Evolutionary conservation across 2,329 filamentous ascomycete genomes (phyloP), one percentile per base, ranked within the genome.

Genomic region (Curvularia sp.): DNA sequence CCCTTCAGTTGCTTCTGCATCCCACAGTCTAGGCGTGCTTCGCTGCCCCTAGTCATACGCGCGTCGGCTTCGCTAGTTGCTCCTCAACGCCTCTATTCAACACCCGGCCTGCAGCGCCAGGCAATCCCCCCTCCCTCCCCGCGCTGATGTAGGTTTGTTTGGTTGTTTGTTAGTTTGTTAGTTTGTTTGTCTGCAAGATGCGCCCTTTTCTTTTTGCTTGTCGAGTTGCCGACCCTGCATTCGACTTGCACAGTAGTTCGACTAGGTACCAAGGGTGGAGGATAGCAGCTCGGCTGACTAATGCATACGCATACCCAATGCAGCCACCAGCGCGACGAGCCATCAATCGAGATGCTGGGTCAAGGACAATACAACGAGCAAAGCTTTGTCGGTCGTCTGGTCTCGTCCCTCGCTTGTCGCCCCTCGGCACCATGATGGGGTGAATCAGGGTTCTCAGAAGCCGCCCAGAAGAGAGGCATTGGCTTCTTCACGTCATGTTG

Each of bases 1-100:
- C 8, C 43, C n/a, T 46, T 10, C 45, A 42, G 32, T 53, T 34
- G 28, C 55, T 27, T 53, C 49, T 43, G 36, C 42, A 34, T 36
- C 15, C 23, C 42, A 30, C 13, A 13, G 34, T 34, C 30, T 30
- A 34, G 23, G 38, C 43, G 13, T 21, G 47, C 28, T n/a, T 42
- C 49, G 10, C 19, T 18, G 23, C 10, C 34, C 7, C 38, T 38
- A 9, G n/a, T 25, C 21, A 34, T 25, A 46, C 52, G 53, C 46
- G 30, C 46, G 21, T 50, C 46, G 46, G 18, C 46, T n/a, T 48
- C 12, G 8, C 18, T 25, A n/a, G 21, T 9, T 19, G 45, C 18
- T 34, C 21, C 45, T 48, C 45, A 34, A 49, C 46, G 13, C 18
- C 21, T n/a, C 46, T 13, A 42, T 27, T 23, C 38, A 5, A 19